Evolutionary conservation across 1,139 yeast genomes (phyloP), one percentile per base, ranked within the genome.

Genomic region (Candida tetrigidarum): DNA sequence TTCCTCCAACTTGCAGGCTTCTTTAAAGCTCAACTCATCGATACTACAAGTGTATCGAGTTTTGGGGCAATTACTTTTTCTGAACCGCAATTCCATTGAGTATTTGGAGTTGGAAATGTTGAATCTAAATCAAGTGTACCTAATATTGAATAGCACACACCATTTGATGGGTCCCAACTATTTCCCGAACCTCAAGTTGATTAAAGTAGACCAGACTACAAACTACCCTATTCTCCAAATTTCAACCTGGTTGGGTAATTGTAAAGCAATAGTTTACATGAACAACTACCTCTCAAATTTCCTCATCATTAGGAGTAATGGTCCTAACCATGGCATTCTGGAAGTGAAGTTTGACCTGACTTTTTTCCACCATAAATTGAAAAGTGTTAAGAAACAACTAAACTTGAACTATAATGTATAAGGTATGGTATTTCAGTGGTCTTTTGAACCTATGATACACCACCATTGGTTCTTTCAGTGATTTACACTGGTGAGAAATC

Each of bases 151-250:
- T 12, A 35, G 19, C 27, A 35, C 11, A 2, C 30, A 39, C 18
- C 26, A 39, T 10, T 42, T 42, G n/a, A 23, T 3, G 5, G 32
- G 18, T 5, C 14, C 20, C 11, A 20, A 12, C 22, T 32, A 27
- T 28, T 43, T 20, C 32, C 42, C 20, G 28, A 25, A 6, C 30
- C 15, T 50, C 26, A 42, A 41, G 19, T 27, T 37, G 12, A 39
- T 50, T 9, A 26, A 37, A 22, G 33, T 50, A 3, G 51, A 50
- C 29, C 52, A 50, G 33, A 46, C 48, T 11, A 44, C 49, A 18
- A 23, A 22, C 26, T 23, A 43, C 20, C 44, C 49, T 10, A 28
- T 43, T n/a, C 14, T 23, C 11, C 38, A 33, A 22, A 11, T 42
- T 20, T 18, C 43, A 4, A 25, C 32, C 16, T 46, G 47, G 49